Evolutionary conservation across 768 basidiomycete genomes (phyloP), one percentile per base, ranked within the genome.

Genomic region (Coprinellus micaceus): DNA sequence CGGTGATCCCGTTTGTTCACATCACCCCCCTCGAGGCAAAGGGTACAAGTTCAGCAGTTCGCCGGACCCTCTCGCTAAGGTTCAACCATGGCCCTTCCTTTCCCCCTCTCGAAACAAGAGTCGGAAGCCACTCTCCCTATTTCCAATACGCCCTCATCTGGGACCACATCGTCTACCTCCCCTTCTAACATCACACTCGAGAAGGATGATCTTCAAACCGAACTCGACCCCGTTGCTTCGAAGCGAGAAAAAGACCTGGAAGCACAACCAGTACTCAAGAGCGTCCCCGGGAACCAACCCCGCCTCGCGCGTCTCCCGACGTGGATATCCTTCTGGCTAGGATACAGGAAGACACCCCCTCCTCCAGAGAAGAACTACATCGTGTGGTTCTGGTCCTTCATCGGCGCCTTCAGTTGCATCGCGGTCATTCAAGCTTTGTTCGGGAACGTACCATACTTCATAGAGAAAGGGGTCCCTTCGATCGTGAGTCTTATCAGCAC

Each of bases 331-430:
- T 73, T 65, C 53, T 80, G 78, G 77, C 61, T 80, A 15, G 79
- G 79, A 1, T 77, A 78, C 61, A 74, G 77, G 25, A 61, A 69
- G 15, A 51, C 61, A 2, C 69, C 70, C 5, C 71, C 71, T 6
- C 63, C 68, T 1, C 67, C 68, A 37, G 61, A 47, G 2, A 66
- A 72, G 0, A 60, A 72, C 28, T 72, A 75, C 57, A 63, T 75
- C 19, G 60, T 78, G 25, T 81, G 76, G 74, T 30, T 78, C 9
- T 83, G 80, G 80, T 78, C 82, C 0, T 82, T 81, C 61, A 61
- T 83, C 13, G 80, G 76, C 25, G 73, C 82, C 0, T 82, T 82
- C 61, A 71, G 71, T 50, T 79, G 79, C 3, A 73, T 82, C 49
- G 71, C 79, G 0, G 55, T 77, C 36, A 71, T 84, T 45, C 81